Evolutionary conservation across 179 eudicot species (phyloP).

Genomic region (Heliamphora pulchella): DNA sequence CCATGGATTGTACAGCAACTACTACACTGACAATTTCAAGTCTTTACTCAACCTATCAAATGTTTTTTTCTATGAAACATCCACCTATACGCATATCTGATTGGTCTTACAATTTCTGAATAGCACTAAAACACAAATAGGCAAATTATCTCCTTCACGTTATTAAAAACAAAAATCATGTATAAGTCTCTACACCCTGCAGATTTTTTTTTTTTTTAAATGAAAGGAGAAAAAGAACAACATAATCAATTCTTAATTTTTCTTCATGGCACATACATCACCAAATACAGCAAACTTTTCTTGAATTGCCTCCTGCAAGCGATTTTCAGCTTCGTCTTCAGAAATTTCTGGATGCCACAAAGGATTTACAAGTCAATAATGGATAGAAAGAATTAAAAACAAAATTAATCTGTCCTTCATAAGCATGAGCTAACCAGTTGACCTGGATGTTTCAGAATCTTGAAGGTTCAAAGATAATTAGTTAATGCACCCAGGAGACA

Average conservation of each 20-base stretch:
- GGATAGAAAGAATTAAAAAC: background rate
- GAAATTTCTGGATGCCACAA: conserved; percentile 63
- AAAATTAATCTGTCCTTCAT: background rate
- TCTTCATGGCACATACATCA: conserved; percentile 51
- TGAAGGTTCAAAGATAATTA: background rate
- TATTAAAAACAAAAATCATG: background rate
- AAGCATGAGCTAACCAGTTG: background rate
- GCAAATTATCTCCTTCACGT: background rate
- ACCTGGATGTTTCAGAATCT: conserved; percentile 5
- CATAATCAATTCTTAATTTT: background rate
- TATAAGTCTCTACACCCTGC: background rate
- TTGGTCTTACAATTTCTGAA: background rate
- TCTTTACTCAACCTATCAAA: background rate
- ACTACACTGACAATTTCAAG: background rate
- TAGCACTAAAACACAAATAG: conserved; percentile 6
- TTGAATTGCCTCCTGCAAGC: conserved; percentile 89
- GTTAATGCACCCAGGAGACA: background rate
- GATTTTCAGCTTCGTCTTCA: conserved; percentile 94
- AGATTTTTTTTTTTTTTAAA: background rate
- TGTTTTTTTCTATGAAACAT: background rate
- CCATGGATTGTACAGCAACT: background rate
- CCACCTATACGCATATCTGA: too few relatives aligned
- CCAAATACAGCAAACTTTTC: conserved; percentile 89
- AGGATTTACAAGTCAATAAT: conserved; percentile 6
- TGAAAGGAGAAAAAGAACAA: background rate